Evolutionary conservation across 1,139 yeast species (phyloP), one percentile per base, ranked within the genome.

Genomic region (Saccharomycopsis hybrid): DNA sequence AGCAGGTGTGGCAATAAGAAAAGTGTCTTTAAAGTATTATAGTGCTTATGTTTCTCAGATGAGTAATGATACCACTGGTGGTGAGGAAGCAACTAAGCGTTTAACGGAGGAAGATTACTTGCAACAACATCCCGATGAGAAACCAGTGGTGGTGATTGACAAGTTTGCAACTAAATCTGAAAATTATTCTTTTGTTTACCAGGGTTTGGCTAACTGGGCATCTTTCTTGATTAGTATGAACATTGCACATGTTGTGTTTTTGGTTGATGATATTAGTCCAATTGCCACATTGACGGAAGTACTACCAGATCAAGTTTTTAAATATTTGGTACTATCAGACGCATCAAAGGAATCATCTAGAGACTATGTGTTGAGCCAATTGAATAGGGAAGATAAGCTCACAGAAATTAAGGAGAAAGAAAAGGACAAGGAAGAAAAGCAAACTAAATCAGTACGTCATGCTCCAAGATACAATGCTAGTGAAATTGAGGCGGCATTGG

Each of bases 141-240:
- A 88, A 59, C 98, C 98, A 0, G 86, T 92, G 4, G 74, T 92
- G 57, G 92, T 92, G 1, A 76, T 92, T 52, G 85, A 85, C 60
- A 78, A 90, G 58, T 89, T 78, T 64, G 71, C 76, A 54, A 70
- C 74, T 47, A 80, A 76, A 53, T 71, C 85, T 1, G 86, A 80
- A 54, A 65, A 73, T 2, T 81, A 86, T 57, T 76, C 82, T 9
- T 83, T 85, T 60, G 72, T 87, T n/a, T 85, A 84, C 61, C 77
- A 80, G 54, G 81, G 82, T 58, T 60, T 92, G 24, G 85, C 97
- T 0, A 95, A 86, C 44, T 92, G 97, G 97, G 86, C 95, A 0
- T 81, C 94, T 0, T 72, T 76, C 57, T 69, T 92, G 53, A 78
- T 89, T 39, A 83, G 81, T 54, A 75, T 82, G 65, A 88, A 89